Percentiles rank a stretch among this genome's conserved stretches.
Conservation (phyloP, 2,329 filamentous ascomycete genomes). For the Xylaria sp. region DNA sequence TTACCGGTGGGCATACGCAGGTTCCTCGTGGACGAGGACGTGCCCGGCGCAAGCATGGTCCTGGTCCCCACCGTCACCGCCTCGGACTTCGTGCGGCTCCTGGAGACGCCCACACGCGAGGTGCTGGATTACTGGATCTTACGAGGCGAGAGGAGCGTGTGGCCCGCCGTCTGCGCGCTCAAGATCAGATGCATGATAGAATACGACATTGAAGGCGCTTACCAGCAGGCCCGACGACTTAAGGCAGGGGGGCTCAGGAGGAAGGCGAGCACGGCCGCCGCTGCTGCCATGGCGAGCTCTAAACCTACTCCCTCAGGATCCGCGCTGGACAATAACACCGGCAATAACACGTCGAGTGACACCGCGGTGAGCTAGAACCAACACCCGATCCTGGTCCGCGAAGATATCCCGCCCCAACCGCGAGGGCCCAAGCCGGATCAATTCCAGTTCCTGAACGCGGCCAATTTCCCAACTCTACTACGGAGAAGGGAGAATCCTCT, state of each 20-base stretch:
- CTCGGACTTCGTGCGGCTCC: constrained; percentile 74
- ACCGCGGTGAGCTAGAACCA: constrained; percentile 12
- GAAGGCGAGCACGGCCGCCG: constrained; percentile 44
- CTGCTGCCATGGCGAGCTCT: constrained; percentile 11
- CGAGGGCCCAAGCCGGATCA: no score
- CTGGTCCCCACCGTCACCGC: constrained; percentile 80
- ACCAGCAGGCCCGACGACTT: constrained; percentile 74
- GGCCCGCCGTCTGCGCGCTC: constrained; percentile 85
- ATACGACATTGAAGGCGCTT: constrained; percentile 84
- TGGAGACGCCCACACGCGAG: constrained; percentile 81
- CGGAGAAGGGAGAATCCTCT: no score
- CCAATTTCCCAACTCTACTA: no score
- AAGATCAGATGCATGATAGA: constrained; percentile 85
- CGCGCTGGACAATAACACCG: not conserved
- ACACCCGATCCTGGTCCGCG: no score
- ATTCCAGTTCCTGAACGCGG: no score
- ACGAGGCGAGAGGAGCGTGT: constrained; percentile 84
- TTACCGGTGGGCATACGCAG: constrained; percentile 73
- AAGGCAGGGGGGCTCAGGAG: constrained; percentile 58
- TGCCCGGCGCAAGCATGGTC: constrained; percentile 79
- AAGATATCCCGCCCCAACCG: no score
- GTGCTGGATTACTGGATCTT: constrained; percentile 84
- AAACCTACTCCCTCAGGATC: constrained; percentile 9
- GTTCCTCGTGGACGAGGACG: constrained; percentile 81
- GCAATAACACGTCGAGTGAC: constrained; percentile 11